These are phyloP conservation scores for Lodderomyces parapsilosis DNA, from an alignment of 1,139 yeast genomes.

Conservation along the genomic window DNA sequence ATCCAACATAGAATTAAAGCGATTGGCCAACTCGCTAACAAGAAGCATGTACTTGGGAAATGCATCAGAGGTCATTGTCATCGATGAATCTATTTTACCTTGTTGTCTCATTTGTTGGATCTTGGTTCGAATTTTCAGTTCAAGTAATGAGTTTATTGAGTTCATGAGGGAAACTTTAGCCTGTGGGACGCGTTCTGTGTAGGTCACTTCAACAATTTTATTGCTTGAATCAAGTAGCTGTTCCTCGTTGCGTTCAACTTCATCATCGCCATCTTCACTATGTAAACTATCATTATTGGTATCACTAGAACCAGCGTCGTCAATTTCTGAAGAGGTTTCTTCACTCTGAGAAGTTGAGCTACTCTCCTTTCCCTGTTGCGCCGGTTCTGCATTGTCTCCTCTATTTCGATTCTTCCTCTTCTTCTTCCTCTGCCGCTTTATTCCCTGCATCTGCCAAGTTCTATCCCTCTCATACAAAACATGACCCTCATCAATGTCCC, in stretches of 20 bases:
- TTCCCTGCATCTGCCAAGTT: background rate
- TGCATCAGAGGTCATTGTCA: constrained; percentile 5
- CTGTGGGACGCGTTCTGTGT: constrained; percentile 20
- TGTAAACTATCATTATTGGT: background rate
- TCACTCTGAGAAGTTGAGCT: too few relatives aligned
- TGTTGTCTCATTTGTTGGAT: constrained; percentile 14
- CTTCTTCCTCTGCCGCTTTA: background rate
- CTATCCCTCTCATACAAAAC: background rate
- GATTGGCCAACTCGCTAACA: constrained; percentile 22
- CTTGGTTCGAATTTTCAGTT: constrained; percentile 26
- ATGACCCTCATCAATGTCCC: constrained; percentile 16
- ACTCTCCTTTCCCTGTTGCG: background rate
- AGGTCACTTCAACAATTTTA: constrained; percentile 9
- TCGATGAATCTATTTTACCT: constrained; percentile 6
- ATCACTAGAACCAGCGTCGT: constrained; percentile 3
- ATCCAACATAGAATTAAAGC: constrained; percentile 18
- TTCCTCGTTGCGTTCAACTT: background rate
- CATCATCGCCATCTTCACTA: constrained; percentile 1
- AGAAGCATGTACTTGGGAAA: constrained; percentile 11
- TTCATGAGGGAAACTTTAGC: constrained; percentile 33
- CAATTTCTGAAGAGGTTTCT: too few relatives aligned
- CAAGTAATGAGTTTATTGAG: constrained; percentile 40
- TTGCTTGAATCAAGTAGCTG: constrained; percentile 4
- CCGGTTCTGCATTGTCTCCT: background rate
- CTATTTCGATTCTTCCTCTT: constrained; percentile 14